A percentile compares a stretch with the other conserved stretches of the same genome.
Evolutionary conservation across 148 eudicot species (phyloP).

Genomic region (Cornus florida): DNA sequence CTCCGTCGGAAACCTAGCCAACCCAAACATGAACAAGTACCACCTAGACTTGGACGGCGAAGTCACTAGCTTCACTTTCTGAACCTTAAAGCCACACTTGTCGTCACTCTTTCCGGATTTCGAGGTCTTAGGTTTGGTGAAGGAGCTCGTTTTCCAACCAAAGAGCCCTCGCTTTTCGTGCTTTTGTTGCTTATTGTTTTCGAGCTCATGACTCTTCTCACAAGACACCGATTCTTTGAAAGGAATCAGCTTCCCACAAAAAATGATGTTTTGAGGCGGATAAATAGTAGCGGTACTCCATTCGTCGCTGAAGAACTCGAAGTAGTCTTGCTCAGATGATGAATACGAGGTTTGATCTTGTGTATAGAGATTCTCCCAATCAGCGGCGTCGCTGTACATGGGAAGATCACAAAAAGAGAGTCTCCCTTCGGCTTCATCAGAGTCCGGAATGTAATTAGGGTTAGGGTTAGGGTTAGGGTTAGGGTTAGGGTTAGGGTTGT

Average conservation of each 20-base stretch:
- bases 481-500: too few species aligned
- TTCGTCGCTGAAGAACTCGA: conserved; percentile 37
- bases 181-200: background rate
- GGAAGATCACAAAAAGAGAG: conserved; percentile 34
- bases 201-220: background rate
- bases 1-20: background rate
- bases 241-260: background rate
- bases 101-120: background rate
- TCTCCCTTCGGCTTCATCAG: conserved; percentile 21
- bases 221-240: background rate
- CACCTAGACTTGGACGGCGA: conserved; percentile 3
- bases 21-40: conserved; percentile 8
- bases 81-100: background rate
- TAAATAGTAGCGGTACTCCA: background rate
- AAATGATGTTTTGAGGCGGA: conserved; percentile 24
- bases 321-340: conserved; percentile 20
- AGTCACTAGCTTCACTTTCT: background rate
- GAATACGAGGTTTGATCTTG: conserved; percentile 6
- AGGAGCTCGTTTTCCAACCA: background rate
- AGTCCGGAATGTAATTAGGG: background rate
- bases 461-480: too few species aligned
- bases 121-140: background rate
- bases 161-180: background rate
- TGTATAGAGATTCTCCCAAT: background rate
- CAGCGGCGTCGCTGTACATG: conserved; percentile 10